Percentiles rank a stretch among this genome's conserved stretches.
These are phyloP conservation scores for Verbascum thapsus DNA, from an alignment of 257 asterid genomes.

Conservation along the genomic window DNA sequence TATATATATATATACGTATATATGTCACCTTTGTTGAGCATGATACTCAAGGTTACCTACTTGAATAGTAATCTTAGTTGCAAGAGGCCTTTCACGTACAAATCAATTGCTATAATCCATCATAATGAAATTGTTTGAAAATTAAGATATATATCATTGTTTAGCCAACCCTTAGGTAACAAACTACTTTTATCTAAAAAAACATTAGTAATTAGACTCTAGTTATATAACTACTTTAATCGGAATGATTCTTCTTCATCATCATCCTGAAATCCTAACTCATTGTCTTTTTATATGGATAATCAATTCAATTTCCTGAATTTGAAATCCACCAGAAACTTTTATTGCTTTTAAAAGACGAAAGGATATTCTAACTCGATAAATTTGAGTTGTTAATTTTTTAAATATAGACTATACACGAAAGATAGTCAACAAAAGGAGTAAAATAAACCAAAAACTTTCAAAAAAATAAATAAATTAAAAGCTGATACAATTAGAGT, in stretches of 20 bases:
- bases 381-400: too few species aligned
- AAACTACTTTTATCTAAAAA: constrained; percentile 12
- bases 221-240: constrained; percentile 25
- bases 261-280: constrained; percentile 19
- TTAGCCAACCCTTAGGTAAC: constrained; percentile 38
- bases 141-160: constrained; percentile 41
- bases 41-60: constrained; percentile 6
- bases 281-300: background rate
- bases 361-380: too few species aligned
- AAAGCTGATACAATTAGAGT: too few species aligned
- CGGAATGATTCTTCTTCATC: constrained; percentile 2
- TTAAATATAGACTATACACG: too few species aligned
- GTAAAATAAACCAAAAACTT: too few species aligned
- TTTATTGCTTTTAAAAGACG: too few species aligned
- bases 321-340: too few species aligned
- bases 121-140: constrained; percentile 47
- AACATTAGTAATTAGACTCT: background rate
- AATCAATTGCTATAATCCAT: constrained; percentile 27
- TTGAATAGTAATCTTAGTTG: constrained; percentile 31
- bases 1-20: too few species aligned
- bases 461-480: too few species aligned
- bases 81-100: constrained; percentile 44
- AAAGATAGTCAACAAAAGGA: too few species aligned
- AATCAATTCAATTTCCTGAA: background rate
- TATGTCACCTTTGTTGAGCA: background rate